Evolutionary conservation across 192 early-diverging fungal species (phyloP).

Genomic region (Coemansia sp.): DNA sequence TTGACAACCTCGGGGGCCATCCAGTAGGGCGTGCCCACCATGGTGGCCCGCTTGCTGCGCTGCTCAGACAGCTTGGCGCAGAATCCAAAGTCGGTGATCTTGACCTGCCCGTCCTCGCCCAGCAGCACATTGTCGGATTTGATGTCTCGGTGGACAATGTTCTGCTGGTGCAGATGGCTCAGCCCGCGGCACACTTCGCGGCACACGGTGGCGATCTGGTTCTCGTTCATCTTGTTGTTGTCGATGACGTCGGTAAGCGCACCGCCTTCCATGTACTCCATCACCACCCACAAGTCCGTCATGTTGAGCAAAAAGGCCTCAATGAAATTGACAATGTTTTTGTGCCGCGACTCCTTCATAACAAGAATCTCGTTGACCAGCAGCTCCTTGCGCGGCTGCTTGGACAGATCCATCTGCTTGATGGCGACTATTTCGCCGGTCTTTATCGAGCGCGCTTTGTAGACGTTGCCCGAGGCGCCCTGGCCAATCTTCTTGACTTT

Average conservation of each 20-base stretch:
- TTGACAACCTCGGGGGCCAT: constrained; percentile 85
- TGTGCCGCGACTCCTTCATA: constrained; percentile 90
- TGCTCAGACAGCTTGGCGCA: constrained; percentile 86
- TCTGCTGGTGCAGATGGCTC: constrained; percentile 72
- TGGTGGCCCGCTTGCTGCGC: constrained; percentile 80
- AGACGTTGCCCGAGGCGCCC: constrained; percentile 98
- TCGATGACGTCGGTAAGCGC: constrained; percentile 96
- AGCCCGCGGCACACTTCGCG: constrained; percentile 79
- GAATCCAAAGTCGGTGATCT: constrained; percentile 93
- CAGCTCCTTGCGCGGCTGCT: constrained; percentile 87
- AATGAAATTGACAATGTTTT: constrained; percentile 97
- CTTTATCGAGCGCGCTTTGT: constrained; percentile 75
- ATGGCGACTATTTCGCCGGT: constrained; percentile 81
- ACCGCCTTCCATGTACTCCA: constrained; percentile 99
- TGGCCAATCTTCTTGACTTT: constrained; percentile 97
- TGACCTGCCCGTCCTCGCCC: constrained; percentile 76
- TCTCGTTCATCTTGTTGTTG: constrained; percentile 89
- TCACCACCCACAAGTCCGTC: constrained; percentile 91
- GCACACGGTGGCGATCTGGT: constrained; percentile 92
- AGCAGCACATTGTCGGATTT: constrained; percentile 88
- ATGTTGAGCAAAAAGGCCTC: constrained; percentile 85
- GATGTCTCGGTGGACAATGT: constrained; percentile 90
- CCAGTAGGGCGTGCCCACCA: constrained; percentile 91
- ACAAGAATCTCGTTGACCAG: constrained; percentile 90
- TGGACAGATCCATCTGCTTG: constrained; percentile 88